Evolutionary conservation across 2,329 filamentous ascomycete species (phyloP).

Genomic region (Rutstroemia sydowiana): DNA sequence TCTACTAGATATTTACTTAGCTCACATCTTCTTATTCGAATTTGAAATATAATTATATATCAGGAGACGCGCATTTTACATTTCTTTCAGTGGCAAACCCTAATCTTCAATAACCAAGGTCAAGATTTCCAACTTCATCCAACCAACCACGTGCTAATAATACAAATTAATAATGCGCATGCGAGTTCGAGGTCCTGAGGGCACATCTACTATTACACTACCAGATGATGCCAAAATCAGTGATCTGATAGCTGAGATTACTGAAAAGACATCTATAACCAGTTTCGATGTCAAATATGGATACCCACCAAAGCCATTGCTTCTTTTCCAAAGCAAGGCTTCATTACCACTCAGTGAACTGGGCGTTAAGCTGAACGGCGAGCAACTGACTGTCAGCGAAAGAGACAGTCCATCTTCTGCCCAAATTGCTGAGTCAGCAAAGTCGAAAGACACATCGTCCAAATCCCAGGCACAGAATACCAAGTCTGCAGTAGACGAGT

Average conservation of each 20-base stretch:
- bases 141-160: constrained; percentile 1
- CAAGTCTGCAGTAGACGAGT: neutral
- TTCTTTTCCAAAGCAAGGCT: constrained; percentile 42
- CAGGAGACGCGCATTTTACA: too few species aligned
- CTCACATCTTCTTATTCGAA: too few species aligned
- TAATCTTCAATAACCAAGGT: too few species aligned
- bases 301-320: constrained; percentile 68
- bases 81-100: too few species aligned
- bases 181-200: constrained; percentile 66
- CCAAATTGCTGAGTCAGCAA: neutral
- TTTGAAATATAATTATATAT: too few species aligned
- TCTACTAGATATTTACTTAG: too few species aligned
- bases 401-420: neutral
- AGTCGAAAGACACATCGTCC: neutral
- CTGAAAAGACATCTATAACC: constrained; percentile 54
- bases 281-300: constrained; percentile 76
- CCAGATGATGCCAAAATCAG: constrained; percentile 59
- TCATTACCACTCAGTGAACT: constrained; percentile 45
- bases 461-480: neutral
- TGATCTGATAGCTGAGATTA: constrained; percentile 54
- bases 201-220: constrained; percentile 63
- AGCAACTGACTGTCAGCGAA: constrained; percentile 54
- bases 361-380: constrained; percentile 56
- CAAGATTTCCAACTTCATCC: neutral
- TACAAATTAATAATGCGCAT: constrained; percentile 51